phyloP scores from a whole-genome alignment of 179 eudicot species.

The Nepenthes alata region DNA sequence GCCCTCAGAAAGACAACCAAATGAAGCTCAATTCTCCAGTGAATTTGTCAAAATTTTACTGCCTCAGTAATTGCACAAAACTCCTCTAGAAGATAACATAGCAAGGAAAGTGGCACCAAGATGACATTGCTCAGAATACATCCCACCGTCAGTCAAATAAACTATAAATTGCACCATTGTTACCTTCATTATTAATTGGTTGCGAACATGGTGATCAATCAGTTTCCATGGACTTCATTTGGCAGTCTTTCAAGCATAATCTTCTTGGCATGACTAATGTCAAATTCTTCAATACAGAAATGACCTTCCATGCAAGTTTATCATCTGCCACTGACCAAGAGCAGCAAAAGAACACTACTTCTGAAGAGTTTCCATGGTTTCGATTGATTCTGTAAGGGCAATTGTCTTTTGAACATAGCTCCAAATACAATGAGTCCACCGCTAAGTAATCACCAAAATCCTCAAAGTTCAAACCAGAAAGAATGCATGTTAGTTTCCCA shows the following conservation, averaged over 20 bases:
- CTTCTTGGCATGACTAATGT: not conserved
- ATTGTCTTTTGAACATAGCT: conserved; percentile 20
- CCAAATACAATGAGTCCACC: conserved; percentile 20
- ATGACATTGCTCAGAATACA: too few species aligned
- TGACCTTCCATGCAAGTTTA: conserved; percentile 38
- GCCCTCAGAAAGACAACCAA: too few species aligned
- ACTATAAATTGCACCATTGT: too few species aligned
- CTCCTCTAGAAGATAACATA: too few species aligned
- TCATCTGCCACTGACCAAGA: conserved; percentile 39
- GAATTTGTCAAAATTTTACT: too few species aligned
- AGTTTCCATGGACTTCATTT: too few species aligned
- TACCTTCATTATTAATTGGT: too few species aligned
- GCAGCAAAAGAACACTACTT: conserved; percentile 31
- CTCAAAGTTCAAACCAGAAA: conserved; percentile 18
- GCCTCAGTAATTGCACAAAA: too few species aligned
- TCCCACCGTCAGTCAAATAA: too few species aligned
- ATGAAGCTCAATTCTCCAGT: too few species aligned
- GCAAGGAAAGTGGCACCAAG: too few species aligned
- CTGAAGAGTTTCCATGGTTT: conserved; percentile 4
- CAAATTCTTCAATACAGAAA: conserved; percentile 26
- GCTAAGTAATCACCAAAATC: conserved; percentile 23
- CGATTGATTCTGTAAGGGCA: conserved; percentile 26
- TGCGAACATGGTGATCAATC: too few species aligned
- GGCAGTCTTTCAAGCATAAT: not conserved
- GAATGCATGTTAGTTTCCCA: conserved; percentile 13